These are phyloP conservation scores for Hypoxylon sp. DNA, from an alignment of 2,329 filamentous ascomycete genomes.

Conservation along the genomic window DNA sequence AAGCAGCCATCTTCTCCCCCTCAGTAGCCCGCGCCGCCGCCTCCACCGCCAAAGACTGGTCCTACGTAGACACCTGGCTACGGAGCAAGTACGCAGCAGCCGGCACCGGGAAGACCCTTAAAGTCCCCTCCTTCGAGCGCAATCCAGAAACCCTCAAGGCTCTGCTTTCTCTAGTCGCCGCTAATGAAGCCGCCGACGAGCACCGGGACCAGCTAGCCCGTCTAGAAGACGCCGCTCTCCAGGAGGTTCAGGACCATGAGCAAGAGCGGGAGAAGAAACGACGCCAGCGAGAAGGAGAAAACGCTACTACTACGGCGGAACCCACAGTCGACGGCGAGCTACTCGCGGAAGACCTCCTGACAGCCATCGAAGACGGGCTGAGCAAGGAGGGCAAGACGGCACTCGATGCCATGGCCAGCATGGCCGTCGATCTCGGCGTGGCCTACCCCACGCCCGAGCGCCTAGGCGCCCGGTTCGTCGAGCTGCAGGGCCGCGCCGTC, in stretches of 20 bases:
- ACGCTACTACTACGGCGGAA: too few species aligned
- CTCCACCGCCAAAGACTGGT: slow-evolving; percentile 89
- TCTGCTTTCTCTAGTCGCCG: slow-evolving; percentile 75
- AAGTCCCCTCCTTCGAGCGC: slow-evolving; percentile 80
- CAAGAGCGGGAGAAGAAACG: slow-evolving; percentile 46
- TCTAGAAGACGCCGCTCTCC: slow-evolving; percentile 67
- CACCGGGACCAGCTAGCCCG: slow-evolving; percentile 66
- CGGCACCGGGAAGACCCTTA: slow-evolving; percentile 53
- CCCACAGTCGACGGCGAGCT: slow-evolving; percentile 33
- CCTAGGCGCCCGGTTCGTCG: slow-evolving; percentile 62
- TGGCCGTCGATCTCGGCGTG: slow-evolving; percentile 60
- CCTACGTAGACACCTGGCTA: slow-evolving; percentile 86
- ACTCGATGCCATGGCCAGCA: slow-evolving; percentile 65
- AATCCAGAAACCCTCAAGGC: slow-evolving; percentile 83
- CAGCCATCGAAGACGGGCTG: slow-evolving; percentile 63
- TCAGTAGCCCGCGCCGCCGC: slow-evolving; percentile 77
- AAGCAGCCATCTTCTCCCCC: slow-evolving; percentile 71
- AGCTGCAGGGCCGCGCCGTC: slow-evolving; percentile 63
- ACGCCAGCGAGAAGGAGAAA: slow-evolving; percentile 31
- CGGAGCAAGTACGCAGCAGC: slow-evolving; percentile 62
- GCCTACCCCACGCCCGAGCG: slow-evolving; percentile 57
- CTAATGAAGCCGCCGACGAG: slow-evolving; percentile 82
- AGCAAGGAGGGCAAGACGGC: slow-evolving; percentile 62
- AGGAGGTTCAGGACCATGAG: slow-evolving; percentile 53
- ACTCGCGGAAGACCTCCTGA: slow-evolving; percentile 56